These are phyloP conservation scores for Globisporangium barbulae DNA, from an alignment of 352 stramenopile genomes.

Conservation along the genomic window DNA sequence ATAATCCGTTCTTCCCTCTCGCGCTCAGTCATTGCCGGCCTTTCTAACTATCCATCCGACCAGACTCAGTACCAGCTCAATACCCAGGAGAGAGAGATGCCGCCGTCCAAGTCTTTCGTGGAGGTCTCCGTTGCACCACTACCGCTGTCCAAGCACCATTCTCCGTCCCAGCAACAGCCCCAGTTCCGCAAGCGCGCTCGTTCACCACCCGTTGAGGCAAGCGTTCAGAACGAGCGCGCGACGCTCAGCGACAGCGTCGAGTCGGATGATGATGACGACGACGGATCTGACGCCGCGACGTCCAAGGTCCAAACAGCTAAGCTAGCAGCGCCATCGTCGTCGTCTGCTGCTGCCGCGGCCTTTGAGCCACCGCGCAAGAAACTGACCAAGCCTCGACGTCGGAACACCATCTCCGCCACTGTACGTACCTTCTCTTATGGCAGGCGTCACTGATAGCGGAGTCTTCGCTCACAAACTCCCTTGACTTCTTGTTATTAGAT, in stretches of 20 bases:
- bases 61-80: not conserved
- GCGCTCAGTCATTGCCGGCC: too few species aligned
- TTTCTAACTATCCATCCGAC: not conserved
- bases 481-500: not conserved
- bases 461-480: too few species aligned
- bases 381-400: conserved; percentile 7
- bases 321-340: not conserved
- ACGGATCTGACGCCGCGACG: not conserved
- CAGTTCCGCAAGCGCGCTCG: not conserved
- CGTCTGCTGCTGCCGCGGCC: too few species aligned
- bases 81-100: not conserved
- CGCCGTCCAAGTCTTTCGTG: conserved; percentile 1
- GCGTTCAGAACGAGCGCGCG: not conserved
- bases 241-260: not conserved
- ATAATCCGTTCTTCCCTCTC: not conserved
- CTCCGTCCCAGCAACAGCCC: not conserved
- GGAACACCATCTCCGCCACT: conserved; percentile 12
- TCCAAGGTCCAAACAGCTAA: not conserved
- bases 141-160: not conserved
- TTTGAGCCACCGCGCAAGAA: not conserved
- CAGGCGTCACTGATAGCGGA: too few species aligned
- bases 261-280: not conserved
- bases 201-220: not conserved
- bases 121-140: not conserved
- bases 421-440: not conserved